Percentiles rank a stretch among this genome's conserved stretches.
Conservation (phyloP, 495 filamentous ascomycete species). For the Tricharina praecox region DNA sequence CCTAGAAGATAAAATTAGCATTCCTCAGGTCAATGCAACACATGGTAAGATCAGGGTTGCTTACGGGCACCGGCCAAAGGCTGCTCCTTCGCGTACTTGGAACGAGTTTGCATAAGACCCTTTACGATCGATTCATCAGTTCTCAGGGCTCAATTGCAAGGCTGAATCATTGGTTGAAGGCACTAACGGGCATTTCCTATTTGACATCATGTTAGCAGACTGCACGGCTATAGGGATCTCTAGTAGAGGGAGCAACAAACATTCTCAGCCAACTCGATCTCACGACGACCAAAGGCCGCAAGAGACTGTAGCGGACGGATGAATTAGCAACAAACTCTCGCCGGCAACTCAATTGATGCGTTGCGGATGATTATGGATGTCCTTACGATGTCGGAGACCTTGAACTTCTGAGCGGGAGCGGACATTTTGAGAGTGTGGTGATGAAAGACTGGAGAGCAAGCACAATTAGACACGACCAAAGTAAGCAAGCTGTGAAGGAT, state of each 20-base stretch:
- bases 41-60: neutral
- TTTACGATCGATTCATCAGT: constrained; percentile 27
- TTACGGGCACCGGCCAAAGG: constrained; percentile 61
- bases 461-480: neutral
- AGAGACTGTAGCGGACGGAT: constrained; percentile 41
- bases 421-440: constrained; percentile 35
- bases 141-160: constrained; percentile 1
- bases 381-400: constrained; percentile 87
- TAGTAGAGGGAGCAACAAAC: constrained; percentile 27
- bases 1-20: constrained; percentile 29
- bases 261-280: constrained; percentile 97
- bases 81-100: constrained; percentile 82
- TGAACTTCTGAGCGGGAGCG: constrained; percentile 82
- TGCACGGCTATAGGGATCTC: too few relatives aligned
- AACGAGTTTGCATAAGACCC: constrained; percentile 86
- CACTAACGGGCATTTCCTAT: constrained; percentile 28
- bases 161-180: neutral
- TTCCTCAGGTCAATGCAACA: neutral
- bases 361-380: neutral
- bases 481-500: too few relatives aligned
- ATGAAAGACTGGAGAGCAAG: neutral
- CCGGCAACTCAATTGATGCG: too few relatives aligned
- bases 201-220: constrained; percentile 6
- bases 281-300: constrained; percentile 95
- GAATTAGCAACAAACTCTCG: constrained; percentile 19